Percentiles rank a stretch among this genome's conserved stretches.
These are phyloP conservation scores for Fusarium nanum DNA, from an alignment of 2,329 filamentous ascomycete species.

Conservation along the genomic window DNA sequence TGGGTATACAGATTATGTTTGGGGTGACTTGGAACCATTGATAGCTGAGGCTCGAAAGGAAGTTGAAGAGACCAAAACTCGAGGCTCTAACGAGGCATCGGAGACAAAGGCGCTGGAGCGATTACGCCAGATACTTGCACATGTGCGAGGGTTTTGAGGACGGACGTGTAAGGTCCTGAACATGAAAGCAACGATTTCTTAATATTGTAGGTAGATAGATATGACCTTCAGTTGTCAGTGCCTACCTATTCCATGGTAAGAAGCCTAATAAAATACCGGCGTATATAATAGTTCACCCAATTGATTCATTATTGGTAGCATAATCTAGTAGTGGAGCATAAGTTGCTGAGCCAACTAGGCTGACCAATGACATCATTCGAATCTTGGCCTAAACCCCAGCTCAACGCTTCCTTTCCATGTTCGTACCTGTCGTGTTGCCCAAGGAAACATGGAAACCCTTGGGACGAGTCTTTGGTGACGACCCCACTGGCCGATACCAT, in stretches of 20 bases:
- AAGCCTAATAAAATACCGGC: background rate
- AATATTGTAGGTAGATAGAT: background rate
- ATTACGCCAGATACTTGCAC: conserved; percentile 53
- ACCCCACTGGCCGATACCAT: conserved; percentile 37
- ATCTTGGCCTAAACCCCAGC: conserved; percentile 1
- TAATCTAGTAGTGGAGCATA: background rate
- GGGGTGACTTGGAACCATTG: conserved; percentile 71
- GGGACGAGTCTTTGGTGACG: conserved; percentile 17
- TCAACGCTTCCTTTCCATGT: conserved; percentile 19
- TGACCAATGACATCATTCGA: conserved; percentile 47
- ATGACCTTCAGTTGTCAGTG: background rate
- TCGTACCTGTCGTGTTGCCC: conserved; percentile 31
- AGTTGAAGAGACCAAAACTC: conserved; percentile 55
- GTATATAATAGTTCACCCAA: background rate
- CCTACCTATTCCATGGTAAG: background rate
- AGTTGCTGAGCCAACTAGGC: conserved; percentile 50
- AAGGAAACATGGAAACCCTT: conserved; percentile 16
- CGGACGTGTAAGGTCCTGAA: background rate
- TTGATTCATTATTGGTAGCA: background rate
- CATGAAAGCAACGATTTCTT: background rate
- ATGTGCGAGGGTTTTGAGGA: conserved; percentile 49
- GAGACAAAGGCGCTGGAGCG: conserved; percentile 51
- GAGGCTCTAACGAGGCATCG: conserved; percentile 29
- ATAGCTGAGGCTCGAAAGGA: conserved; percentile 68
- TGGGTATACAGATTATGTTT: conserved; percentile 73